Evolutionary conservation across 768 basidiomycete genomes (phyloP), one percentile per base, ranked within the genome.

Genomic region (Hygrophoropsis aurantiaca): DNA sequence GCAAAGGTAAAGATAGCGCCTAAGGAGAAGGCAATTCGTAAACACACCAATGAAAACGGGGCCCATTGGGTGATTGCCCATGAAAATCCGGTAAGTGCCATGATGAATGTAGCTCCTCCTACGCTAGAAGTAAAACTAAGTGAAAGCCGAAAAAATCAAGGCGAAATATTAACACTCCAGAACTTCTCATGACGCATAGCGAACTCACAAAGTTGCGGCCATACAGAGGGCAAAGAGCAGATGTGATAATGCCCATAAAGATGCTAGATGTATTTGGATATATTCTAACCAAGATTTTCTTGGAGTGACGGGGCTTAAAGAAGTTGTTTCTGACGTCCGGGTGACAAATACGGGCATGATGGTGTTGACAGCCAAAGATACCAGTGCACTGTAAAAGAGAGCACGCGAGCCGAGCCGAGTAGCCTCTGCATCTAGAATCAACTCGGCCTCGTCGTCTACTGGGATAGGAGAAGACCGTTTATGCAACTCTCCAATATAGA

Each of bases 11-110:
- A 35, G 15, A 15, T 10, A 19, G 38, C 24, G 39, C 42, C 25
- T 41, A 39, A 37, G 21, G 32, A n/a, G 42, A 21, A 18, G 35
- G 10, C 36, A 23, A 27, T 18, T 4, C 37, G 30, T 21, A 27
- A 33, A 23, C 82, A 39, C 53, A 94, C 91, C 59, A 98, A 66
- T 0, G 92, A 83, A 67, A 91, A 95, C 3, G 94, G 94, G 3
- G 85, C 92, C 95, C 94, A 97, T 65, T 87, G 86, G 1, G 85
- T 80, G 42, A 97, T 77, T 5, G 93, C 92, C 90, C 89, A 97
- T n/a, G 89, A 86, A 56, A 97, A 86, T 0, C 95, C 95, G 6
- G 85, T 85, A 11, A 88, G 54, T 7, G 85, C 79, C 42, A 97
- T 80, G 50, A 97, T 75, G 11, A 84, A 46, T 1, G 87, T 92